phyloP scores from a whole-genome alignment of 257 asterid genomes.

The Petunia axillaris region DNA sequence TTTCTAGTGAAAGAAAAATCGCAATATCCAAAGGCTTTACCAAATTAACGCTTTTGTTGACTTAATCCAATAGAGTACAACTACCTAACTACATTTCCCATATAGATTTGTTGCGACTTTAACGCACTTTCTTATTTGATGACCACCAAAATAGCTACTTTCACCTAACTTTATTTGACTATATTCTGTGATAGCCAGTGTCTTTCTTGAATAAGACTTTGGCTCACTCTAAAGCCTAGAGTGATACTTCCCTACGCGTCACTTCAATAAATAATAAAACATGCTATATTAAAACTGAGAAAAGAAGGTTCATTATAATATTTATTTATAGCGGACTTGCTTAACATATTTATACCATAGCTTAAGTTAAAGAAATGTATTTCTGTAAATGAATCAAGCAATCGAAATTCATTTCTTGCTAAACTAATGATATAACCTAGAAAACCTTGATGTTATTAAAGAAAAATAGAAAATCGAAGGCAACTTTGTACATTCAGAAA shows the following conservation, averaged over 20 bases:
- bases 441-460: neutral
- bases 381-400: neutral
- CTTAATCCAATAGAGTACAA: neutral
- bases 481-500: neutral
- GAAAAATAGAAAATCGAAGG: neutral
- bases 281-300: neutral
- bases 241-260: neutral
- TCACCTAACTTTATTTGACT: neutral
- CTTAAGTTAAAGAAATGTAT: neutral
- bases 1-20: neutral
- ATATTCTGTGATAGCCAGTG: neutral
- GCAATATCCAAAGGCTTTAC: neutral
- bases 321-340: neutral
- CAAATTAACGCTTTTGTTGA: neutral
- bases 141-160: neutral
- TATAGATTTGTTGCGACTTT: neutral
- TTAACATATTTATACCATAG: neutral
- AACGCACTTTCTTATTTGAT: neutral
- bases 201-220: neutral
- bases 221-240: neutral
- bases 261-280: neutral
- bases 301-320: neutral
- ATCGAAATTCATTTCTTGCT: no score
- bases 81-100: constrained; percentile 19
- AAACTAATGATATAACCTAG: neutral